Conservation (phyloP, 208 protist genomes). For the Trypanosoma congolense region DNA sequence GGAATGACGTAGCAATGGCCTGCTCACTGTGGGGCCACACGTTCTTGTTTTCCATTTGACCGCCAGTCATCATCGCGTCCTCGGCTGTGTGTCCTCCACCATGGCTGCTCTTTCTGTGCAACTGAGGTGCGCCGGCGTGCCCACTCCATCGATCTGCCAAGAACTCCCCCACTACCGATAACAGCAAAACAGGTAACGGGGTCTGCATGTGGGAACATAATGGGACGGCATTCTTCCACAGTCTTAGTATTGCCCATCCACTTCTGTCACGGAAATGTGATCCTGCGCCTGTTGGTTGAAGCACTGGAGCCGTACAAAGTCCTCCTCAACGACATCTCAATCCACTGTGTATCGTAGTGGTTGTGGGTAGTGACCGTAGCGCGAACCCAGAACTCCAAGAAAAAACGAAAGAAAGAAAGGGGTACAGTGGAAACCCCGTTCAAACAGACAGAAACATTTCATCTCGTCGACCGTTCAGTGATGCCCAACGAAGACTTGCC, state of each 20-base stretch:
- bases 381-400: conserved; percentile 85
- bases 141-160: conserved; percentile 66
- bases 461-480: conserved; percentile 66
- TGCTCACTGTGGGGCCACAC: too few species aligned
- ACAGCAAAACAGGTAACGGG: conserved; percentile 45
- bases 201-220: conserved; percentile 31
- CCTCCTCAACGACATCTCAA: conserved; percentile 54
- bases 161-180: conserved; percentile 36
- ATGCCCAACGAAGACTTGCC: conserved; percentile 95
- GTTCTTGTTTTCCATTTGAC: too few species aligned
- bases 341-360: conserved; percentile 69
- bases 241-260: conserved; percentile 66
- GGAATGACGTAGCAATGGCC: too few species aligned
- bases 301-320: conserved; percentile 63
- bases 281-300: conserved; percentile 22
- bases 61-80: too few species aligned
- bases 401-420: conserved; percentile 96
- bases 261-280: conserved; percentile 89
- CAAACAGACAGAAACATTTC: conserved; percentile 90
- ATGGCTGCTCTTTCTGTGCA: too few species aligned
- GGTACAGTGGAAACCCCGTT: conserved; percentile 92
- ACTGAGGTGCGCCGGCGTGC: too few species aligned
- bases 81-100: too few species aligned
- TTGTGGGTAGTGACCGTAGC: conserved; percentile 76
- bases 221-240: conserved; percentile 38